These are phyloP conservation scores for Pisolithus sp. DNA, from an alignment of 768 basidiomycete species.

Conservation along the genomic window DNA sequence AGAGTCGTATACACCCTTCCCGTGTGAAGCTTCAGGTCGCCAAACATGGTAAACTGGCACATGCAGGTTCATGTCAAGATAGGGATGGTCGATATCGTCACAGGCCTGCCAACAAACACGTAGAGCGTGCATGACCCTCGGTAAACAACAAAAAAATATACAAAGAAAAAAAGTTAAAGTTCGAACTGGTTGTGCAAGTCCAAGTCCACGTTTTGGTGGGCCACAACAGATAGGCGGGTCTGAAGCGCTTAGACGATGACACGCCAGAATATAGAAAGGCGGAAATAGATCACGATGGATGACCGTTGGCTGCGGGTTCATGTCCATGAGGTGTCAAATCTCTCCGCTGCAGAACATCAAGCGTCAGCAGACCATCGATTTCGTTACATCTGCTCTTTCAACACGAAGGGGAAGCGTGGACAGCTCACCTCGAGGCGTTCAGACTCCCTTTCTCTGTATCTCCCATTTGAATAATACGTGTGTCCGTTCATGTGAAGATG, in stretches of 20 bases:
- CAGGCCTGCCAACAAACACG: too few relatives aligned
- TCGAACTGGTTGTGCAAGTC: too few relatives aligned
- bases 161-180: too few relatives aligned
- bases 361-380: slow-evolving; percentile 4
- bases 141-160: too few relatives aligned
- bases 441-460: slow-evolving; percentile 21
- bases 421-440: slow-evolving; percentile 15
- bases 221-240: background rate
- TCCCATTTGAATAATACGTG: slow-evolving; percentile 19
- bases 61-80: too few relatives aligned
- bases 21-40: too few relatives aligned
- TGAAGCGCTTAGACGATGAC: background rate
- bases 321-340: slow-evolving; percentile 14
- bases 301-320: slow-evolving; percentile 20
- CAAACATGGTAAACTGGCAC: too few relatives aligned
- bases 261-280: background rate
- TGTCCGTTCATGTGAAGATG: slow-evolving; percentile 21
- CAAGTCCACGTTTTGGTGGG: background rate
- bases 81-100: too few relatives aligned
- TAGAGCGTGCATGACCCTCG: too few relatives aligned
- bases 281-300: slow-evolving; percentile 7
- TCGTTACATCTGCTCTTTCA: background rate
- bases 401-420: background rate
- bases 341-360: slow-evolving; percentile 11
- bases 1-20: too few relatives aligned